phyloP scores from a whole-genome alignment of 2,329 filamentous ascomycete species.

The Anisogramma anomala region DNA sequence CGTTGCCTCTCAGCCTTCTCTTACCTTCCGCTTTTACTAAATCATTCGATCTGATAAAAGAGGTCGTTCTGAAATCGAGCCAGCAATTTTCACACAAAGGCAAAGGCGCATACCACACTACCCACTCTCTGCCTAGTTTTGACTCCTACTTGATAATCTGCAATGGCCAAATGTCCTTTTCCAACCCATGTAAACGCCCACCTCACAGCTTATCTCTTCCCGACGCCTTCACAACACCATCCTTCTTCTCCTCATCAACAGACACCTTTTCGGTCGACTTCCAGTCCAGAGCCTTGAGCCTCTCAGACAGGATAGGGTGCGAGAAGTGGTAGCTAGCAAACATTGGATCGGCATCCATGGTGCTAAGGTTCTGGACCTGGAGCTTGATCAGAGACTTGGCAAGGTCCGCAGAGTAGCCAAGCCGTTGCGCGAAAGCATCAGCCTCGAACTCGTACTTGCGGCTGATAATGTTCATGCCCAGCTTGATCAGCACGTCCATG shows the following conservation, averaged over 20 bases:
- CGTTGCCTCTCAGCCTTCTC: too few relatives aligned
- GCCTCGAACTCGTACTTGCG: slow-evolving; percentile 94
- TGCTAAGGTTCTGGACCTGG: slow-evolving; percentile 94
- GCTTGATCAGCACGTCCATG: slow-evolving; percentile 88
- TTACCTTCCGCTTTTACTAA: too few relatives aligned
- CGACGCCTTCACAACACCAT: slow-evolving; percentile 53
- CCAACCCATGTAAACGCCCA: too few relatives aligned
- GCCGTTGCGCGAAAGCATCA: slow-evolving; percentile 73
- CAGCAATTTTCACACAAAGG: too few relatives aligned
- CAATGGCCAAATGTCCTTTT: too few relatives aligned
- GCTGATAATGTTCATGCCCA: slow-evolving; percentile 91
- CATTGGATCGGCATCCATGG: slow-evolving; percentile 98
- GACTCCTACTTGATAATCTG: too few relatives aligned
- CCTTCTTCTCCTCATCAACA: slow-evolving; percentile 22
- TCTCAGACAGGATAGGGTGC: slow-evolving; percentile 89
- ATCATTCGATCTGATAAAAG: too few relatives aligned
- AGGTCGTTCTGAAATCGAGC: too few relatives aligned
- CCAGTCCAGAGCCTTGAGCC: slow-evolving; percentile 85
- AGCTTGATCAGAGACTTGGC: slow-evolving; percentile 88
- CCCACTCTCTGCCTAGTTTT: too few relatives aligned
- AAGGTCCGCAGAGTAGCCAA: slow-evolving; percentile 76
- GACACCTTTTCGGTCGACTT: slow-evolving; percentile 45
- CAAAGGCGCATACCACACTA: too few relatives aligned
- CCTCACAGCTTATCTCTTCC: slow-evolving; percentile 66
- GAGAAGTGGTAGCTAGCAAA: slow-evolving; percentile 98